Evolutionary conservation across 768 basidiomycete genomes (phyloP).

Genomic region (Phlebiopsis gigantea): DNA sequence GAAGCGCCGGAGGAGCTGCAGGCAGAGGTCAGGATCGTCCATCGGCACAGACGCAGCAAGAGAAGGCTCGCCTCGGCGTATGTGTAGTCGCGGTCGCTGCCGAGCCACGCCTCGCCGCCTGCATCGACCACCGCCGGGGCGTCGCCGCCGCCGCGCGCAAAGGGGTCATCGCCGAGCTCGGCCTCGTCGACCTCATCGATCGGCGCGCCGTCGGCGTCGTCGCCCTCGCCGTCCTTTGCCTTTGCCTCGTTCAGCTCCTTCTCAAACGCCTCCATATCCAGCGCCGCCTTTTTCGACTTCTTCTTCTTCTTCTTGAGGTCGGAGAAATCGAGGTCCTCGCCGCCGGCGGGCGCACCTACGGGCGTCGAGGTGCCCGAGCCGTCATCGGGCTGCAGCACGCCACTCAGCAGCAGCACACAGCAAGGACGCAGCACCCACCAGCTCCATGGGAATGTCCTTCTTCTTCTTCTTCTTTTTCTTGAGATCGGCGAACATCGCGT

Average conservation of each 20-base stretch:
- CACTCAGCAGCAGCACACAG: background rate
- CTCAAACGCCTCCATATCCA: conserved; percentile 91
- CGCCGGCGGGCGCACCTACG: conserved; percentile 26
- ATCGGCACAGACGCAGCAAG: background rate
- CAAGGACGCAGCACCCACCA: conserved; percentile 42
- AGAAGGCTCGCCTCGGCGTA: conserved; percentile 71
- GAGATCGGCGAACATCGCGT: conserved; percentile 70
- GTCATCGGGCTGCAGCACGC: conserved; percentile 45
- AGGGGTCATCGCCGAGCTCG: conserved; percentile 88
- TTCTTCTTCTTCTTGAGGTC: conserved; percentile 99
- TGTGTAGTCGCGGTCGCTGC: conserved; percentile 92
- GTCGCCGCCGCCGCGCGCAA: conserved; percentile 38
- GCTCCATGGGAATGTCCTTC: conserved; percentile 82
- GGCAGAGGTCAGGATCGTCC: background rate
- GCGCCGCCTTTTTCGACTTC: conserved; percentile 76
- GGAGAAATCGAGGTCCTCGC: conserved; percentile 86
- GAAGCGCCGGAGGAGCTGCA: conserved; percentile 87
- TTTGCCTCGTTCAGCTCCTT: conserved; percentile 79
- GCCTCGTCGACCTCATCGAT: conserved; percentile 70
- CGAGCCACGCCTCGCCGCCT: conserved; percentile 85
- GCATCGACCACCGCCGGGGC: conserved; percentile 54
- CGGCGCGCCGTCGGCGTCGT: conserved; percentile 57
- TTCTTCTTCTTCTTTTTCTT: conserved; percentile 90
- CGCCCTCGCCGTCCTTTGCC: conserved; percentile 49
- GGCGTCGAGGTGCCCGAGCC: conserved; percentile 65